Conservation (phyloP, 306 rosid species). For the Glycine tomentella region DNA sequence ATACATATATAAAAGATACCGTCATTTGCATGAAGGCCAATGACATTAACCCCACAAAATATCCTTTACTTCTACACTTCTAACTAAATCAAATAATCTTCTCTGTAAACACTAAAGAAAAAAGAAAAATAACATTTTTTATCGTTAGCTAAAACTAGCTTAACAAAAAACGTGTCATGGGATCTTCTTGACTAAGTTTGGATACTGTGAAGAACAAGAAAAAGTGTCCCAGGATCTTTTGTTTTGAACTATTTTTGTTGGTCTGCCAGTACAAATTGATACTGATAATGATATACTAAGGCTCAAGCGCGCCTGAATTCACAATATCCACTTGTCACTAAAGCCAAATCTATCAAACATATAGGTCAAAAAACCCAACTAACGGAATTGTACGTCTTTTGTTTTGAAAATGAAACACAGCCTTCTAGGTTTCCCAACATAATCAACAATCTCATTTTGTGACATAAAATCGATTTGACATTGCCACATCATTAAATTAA, state of each 20-base stretch:
- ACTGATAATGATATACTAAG: background rate
- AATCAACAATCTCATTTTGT: slow-evolving; percentile 28
- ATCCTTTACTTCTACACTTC: background rate
- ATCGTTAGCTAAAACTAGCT: too few species aligned
- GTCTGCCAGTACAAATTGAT: background rate
- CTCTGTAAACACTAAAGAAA: too few species aligned
- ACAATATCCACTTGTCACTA: slow-evolving; percentile 10
- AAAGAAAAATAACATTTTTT: too few species aligned
- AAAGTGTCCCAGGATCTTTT: background rate
- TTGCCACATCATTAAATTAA: slow-evolving; percentile 3
- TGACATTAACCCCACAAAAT: background rate
- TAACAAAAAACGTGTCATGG: background rate
- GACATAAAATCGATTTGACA: background rate
- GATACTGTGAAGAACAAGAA: background rate
- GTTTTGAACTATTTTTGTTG: background rate
- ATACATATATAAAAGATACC: background rate
- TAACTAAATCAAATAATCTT: background rate
- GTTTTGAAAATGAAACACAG: slow-evolving; percentile 21
- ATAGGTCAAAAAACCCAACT: slow-evolving; percentile 10
- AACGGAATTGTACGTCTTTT: slow-evolving; percentile 12
- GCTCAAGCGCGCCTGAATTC: background rate
- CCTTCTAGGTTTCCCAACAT: background rate
- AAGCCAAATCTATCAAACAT: background rate
- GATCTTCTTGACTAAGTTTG: background rate
- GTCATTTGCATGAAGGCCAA: background rate